Evolutionary conservation across 2,329 filamentous ascomycete species (phyloP), one percentile per base, ranked within the genome.

Genomic region (Mollisia scopiformis): DNA sequence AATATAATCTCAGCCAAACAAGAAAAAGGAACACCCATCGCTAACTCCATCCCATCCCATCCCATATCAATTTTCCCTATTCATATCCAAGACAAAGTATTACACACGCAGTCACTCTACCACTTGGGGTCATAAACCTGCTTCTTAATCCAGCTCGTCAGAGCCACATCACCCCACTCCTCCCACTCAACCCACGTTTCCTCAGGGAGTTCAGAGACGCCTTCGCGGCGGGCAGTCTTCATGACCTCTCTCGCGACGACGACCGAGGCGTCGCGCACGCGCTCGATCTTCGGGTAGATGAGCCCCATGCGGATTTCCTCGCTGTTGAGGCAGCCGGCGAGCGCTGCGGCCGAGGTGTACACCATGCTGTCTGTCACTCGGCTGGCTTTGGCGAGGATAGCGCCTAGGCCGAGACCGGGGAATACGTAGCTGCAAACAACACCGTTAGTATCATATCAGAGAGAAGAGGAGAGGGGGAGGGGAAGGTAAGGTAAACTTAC

Each of bases 281-380:
- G 90, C 76, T 92, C 88, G 73, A 99, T 91, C 74, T 89, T 87
- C 13, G 92, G 95, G 80, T 99, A 98, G 72, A 98, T 88, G 74
- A 96, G 88, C 57, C 92, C 92, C 74, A 88, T 86, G 58, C 89
- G 86, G 71, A 92, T 81, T 80, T 99, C 95, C 64, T 95, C 89
- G 39, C 87, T 82, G 65, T 89, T 93, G 63, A 99, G 84, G 33
- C 90, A 88, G 61, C 87, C 87, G 16, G 92, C 86, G 21, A 98
- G 85, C 4, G 92, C 89, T 41, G 89, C 88, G 28, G 92, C 95
- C 31, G 93, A 94, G 53, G 91, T 93, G 80, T 98, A 98, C 73
- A 99, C 93, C 95, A 99, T 99, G 76, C 89, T 87, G 75, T 97
- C 92, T 5, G 94, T 98, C 68, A 98, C 84, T 69, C 88, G 88